Evolutionary conservation across 164 flowering plant genomes (phyloP).

Genomic region (Magnolia officinalis): DNA sequence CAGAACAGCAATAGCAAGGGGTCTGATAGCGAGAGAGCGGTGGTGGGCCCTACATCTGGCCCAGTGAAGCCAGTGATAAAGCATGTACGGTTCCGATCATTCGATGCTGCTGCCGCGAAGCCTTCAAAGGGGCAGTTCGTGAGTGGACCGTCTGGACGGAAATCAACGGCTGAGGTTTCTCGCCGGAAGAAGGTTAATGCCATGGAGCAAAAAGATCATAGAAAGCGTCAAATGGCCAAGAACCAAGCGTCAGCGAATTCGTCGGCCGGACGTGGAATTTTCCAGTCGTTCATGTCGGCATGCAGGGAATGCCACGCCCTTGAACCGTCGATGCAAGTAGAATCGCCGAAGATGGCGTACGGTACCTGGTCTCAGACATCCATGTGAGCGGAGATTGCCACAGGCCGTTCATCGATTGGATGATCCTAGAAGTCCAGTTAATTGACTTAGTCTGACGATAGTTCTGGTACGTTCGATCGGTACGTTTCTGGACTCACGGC

Average conservation of each 20-base stretch:
- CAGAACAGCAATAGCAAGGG: conserved; percentile 33
- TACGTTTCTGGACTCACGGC: no score
- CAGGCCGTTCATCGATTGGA: not conserved
- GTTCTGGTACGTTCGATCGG: not conserved
- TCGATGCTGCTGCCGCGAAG: conserved; percentile 42
- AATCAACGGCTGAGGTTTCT: conserved; percentile 18
- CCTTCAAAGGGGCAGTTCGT: not conserved
- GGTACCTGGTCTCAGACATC: not conserved
- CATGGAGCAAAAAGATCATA: not conserved
- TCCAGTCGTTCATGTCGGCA: conserved; percentile 38
- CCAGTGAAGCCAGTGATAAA: conserved; percentile 3
- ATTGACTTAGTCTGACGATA: not conserved
- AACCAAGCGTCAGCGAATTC: not conserved
- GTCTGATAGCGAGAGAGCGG: not conserved
- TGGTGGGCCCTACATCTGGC: not conserved
- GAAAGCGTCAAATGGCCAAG: not conserved
- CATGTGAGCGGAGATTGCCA: not conserved
- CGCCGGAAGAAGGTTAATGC: conserved; percentile 11
- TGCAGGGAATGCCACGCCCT: conserved; percentile 73
- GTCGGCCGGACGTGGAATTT: conserved; percentile 20
- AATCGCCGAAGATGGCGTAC: not conserved
- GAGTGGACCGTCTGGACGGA: conserved; percentile 34
- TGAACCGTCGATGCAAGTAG: conserved; percentile 25
- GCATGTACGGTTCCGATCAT: conserved; percentile 18
- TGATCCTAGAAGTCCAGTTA: not conserved